Base-by-base conservation (phyloP, 139 green algal species). In the Chlorella sp. region DNA sequence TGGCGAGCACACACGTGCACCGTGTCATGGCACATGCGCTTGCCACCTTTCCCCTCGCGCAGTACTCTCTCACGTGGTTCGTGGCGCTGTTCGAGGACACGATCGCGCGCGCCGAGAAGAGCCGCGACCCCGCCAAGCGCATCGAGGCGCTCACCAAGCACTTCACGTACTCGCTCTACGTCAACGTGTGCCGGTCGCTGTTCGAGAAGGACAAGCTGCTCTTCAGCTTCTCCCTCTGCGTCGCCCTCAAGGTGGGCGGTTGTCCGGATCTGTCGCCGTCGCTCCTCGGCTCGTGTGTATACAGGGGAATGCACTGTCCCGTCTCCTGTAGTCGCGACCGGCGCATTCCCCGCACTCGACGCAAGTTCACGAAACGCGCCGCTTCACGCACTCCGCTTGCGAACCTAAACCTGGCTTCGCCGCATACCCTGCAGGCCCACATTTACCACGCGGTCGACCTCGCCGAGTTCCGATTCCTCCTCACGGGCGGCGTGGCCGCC, bases 171-270 rank as follows among this genome's bases (percentile, higher is more conserved):
- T 82, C 83, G 6, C 73, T 91, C 36, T 91, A 88, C 72, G 36
- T 84, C 33, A 90, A 90, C 73, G 82, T 91, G 20, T 91, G 86
- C 80, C 74, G 83, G 33, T 89, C 79, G 17, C 78, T 94, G 31
- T 94, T 94, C 76, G 89, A 92, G 79, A 92, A 92, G 75, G 86
- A 94, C 87, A 94, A 94, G 87, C 83, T 94, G 62, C 86, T 94
- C 26, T 92, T 93, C 68, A 76, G 76, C 67, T 86, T 93, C 76
- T 67, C 79, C 33, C 82, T 93, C 49, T 81, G 75, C 35, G 78
- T 83, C 14, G 33, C 36, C 2, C 34, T 72, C 29, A 22, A 35
- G 63, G 63, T 69, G n/a, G n/a, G n/a, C n/a, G n/a, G n/a, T n/a
- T n/a, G n/a, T n/a, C n/a, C n/a, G n/a, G n/a, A n/a, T n/a, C n/a